Evolutionary conservation across 306 rosid species (phyloP).

Genomic region (Myrica gale): DNA sequence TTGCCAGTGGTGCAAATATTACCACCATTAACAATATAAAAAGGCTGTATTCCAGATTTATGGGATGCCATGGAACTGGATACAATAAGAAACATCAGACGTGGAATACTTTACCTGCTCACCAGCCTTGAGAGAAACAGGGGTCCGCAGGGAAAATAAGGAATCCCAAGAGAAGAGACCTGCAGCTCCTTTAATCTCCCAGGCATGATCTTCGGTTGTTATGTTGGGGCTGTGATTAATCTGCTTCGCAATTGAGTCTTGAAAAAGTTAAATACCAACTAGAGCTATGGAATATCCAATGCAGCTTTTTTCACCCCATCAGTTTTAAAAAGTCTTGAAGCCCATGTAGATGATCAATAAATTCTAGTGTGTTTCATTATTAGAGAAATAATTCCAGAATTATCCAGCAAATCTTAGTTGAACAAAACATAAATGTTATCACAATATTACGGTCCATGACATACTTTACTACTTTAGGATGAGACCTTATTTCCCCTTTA

Average conservation of each 20-base stretch:
- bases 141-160: conserved; percentile 74
- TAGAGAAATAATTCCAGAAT: not conserved
- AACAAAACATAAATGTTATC: not conserved
- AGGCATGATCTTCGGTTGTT: conserved; percentile 78
- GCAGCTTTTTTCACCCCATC: not conserved
- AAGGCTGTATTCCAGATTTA: not conserved
- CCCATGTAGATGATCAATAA: not conserved
- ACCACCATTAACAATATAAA: not conserved
- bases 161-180: conserved; percentile 92
- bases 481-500: not conserved
- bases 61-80: not conserved
- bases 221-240: conserved; percentile 75
- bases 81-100: conserved; percentile 6
- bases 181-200: conserved; percentile 80
- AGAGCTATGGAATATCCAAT: not conserved
- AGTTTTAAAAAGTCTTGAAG: not conserved
- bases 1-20: not conserved
- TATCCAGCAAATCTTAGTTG: not conserved
- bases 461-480: not conserved
- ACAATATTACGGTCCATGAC: not conserved
- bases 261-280: conserved; percentile 13
- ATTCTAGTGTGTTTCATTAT: not conserved
- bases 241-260: conserved; percentile 43
- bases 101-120: conserved; percentile 59
- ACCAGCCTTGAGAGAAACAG: conserved; percentile 81